These are phyloP conservation scores for Chrysanthemum makinoi DNA, from an alignment of 129 eudicot genomes.

Conservation along the genomic window DNA sequence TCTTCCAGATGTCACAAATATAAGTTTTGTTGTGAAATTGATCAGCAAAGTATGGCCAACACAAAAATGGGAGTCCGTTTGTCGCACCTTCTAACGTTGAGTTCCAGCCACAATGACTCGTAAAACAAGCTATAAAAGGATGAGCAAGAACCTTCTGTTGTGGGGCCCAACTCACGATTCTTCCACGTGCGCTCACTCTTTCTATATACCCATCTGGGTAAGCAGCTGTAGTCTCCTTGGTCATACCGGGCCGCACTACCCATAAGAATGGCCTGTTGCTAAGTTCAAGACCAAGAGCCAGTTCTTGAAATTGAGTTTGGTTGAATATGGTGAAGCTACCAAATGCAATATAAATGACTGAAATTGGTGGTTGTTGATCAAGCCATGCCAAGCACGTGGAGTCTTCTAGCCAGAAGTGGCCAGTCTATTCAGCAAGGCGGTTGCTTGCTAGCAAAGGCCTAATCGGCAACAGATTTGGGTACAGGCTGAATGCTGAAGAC, in stretches of 20 bases:
- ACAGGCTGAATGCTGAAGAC: slow-evolving; percentile 30
- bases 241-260: slow-evolving; percentile 56
- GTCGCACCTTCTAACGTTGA: slow-evolving; percentile 66
- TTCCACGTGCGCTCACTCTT: slow-evolving; percentile 38
- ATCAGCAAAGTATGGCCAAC: slow-evolving; percentile 81
- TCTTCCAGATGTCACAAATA: slow-evolving; percentile 55
- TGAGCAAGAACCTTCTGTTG: slow-evolving; percentile 56
- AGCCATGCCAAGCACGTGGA: slow-evolving; percentile 56
- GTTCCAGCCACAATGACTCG: slow-evolving; percentile 81
- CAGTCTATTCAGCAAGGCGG: slow-evolving; percentile 38
- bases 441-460: slow-evolving; percentile 57
- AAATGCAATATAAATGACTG: slow-evolving; percentile 56
- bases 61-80: slow-evolving; percentile 64
- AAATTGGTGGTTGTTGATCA: slow-evolving; percentile 37
- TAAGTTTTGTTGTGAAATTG: slow-evolving; percentile 55
- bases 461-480: slow-evolving; percentile 35
- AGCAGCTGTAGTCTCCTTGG: slow-evolving; percentile 3
- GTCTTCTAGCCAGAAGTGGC: slow-evolving; percentile 61
- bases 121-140: slow-evolving; percentile 62
- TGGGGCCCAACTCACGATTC: slow-evolving; percentile 64
- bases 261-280: slow-evolving; percentile 50
- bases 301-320: slow-evolving; percentile 43
- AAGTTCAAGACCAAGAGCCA: slow-evolving; percentile 64
- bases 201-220: slow-evolving; percentile 47
- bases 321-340: slow-evolving; percentile 59